A percentile compares a stretch with the other conserved stretches of the same genome.
Evolutionary conservation across 192 early-diverging fungal genomes (phyloP).

Genomic region (Globomyces pollinis-pini): DNA sequence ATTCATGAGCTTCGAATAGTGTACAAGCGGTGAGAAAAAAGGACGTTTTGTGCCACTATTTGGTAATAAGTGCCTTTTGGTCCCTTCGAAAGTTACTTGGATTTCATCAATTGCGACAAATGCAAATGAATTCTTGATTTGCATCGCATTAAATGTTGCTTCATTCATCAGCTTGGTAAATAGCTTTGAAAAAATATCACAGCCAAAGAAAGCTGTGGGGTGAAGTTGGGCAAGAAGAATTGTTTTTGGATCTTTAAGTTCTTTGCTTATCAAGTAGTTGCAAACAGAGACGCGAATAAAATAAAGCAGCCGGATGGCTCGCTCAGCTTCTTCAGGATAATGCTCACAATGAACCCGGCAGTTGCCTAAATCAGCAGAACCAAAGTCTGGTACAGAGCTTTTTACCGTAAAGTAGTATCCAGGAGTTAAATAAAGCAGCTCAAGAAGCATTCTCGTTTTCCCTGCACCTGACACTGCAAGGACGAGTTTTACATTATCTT

Average conservation of each 20-base stretch:
- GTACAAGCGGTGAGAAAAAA: conserved; percentile 23
- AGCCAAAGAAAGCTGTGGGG: conserved; percentile 18
- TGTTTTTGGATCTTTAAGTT: conserved; percentile 10
- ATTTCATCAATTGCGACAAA: conserved; percentile 27
- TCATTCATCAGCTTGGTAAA: conserved; percentile 13
- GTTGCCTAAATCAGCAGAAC: conserved; percentile 4
- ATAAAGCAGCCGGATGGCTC: conserved; percentile 9
- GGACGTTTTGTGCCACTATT: conserved; percentile 8
- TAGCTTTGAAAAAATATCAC: conserved; percentile 17
- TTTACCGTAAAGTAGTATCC: conserved; percentile 14
- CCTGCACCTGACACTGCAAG: conserved; percentile 19
- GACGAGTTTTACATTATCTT: conserved; percentile 13
- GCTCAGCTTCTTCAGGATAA: not conserved
- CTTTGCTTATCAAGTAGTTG: conserved; percentile 18
- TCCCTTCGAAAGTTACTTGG: conserved; percentile 9
- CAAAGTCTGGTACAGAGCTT: conserved; percentile 2
- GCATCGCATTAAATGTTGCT: not conserved
- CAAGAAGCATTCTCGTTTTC: conserved; percentile 17
- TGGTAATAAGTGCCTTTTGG: not conserved
- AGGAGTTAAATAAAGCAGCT: conserved; percentile 5
- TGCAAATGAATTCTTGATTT: not conserved
- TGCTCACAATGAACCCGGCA: not conserved
- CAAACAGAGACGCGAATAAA: conserved; percentile 22
- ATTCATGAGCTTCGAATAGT: conserved; percentile 16
- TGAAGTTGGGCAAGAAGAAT: conserved; percentile 24